Conservation (phyloP, 2,329 filamentous ascomycete genomes). For the Cercospora sp. region DNA sequence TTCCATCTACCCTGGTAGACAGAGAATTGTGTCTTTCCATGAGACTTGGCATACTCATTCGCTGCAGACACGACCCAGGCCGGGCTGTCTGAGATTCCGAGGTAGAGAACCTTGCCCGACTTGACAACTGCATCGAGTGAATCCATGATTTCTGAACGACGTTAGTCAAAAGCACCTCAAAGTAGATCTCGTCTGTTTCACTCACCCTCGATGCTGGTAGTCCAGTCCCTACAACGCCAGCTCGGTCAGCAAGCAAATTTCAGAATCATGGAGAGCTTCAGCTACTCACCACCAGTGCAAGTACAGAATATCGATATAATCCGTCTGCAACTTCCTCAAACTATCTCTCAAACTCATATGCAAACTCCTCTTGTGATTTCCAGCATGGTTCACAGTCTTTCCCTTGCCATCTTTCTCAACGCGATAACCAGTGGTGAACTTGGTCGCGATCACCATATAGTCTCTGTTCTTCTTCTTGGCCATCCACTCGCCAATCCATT, state of each 20-base stretch:
- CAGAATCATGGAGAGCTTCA: neutral
- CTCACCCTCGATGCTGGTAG: constrained; percentile 41
- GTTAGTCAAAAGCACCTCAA: neutral
- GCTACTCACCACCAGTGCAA: constrained; percentile 40
- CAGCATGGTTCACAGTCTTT: constrained; percentile 60
- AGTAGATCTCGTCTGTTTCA: neutral
- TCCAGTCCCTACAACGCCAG: constrained; percentile 35
- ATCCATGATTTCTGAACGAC: constrained; percentile 44
- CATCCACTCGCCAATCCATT: constrained; percentile 50
- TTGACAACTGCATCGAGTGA: constrained; percentile 45
- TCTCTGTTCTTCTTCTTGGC: constrained; percentile 38
- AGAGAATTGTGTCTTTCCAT: constrained; percentile 40
- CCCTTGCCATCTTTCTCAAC: constrained; percentile 44
- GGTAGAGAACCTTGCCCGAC: constrained; percentile 47
- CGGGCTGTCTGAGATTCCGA: constrained; percentile 48
- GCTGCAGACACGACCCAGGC: constrained; percentile 45
- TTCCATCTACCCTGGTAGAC: constrained; percentile 45
- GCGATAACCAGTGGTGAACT: constrained; percentile 40
- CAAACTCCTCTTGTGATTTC: constrained; percentile 64
- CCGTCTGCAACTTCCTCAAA: constrained; percentile 59
- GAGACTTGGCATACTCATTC: constrained; percentile 45
- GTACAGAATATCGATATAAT: constrained; percentile 63
- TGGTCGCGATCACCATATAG: constrained; percentile 46
- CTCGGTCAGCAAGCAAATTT: neutral
- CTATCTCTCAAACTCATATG: constrained; percentile 49